These are phyloP conservation scores for Tolypocladium sp. DNA, from an alignment of 2,329 filamentous ascomycete species.

Conservation along the genomic window DNA sequence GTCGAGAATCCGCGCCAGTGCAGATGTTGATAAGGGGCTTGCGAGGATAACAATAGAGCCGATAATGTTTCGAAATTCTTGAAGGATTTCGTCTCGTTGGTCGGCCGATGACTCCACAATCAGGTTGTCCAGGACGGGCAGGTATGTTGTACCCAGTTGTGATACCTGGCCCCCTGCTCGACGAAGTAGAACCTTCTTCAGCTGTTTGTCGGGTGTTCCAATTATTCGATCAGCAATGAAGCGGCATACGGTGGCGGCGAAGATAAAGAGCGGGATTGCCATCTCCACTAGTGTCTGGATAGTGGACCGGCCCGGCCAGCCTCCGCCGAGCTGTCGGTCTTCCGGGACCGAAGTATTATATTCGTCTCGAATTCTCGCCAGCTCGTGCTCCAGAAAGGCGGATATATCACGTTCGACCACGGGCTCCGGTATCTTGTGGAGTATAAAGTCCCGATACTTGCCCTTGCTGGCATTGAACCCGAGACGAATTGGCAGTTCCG, in stretches of 20 bases:
- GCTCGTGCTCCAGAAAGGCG: slow-evolving; percentile 19
- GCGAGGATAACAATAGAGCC: not conserved
- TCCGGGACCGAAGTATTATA: slow-evolving; percentile 8
- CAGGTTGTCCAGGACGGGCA: not conserved
- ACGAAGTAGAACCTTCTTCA: not conserved
- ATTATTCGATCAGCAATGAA: slow-evolving; percentile 14
- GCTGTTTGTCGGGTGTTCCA: not conserved
- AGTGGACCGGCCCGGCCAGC: slow-evolving; percentile 17
- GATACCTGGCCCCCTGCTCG: no score
- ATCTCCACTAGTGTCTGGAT: slow-evolving; percentile 13
- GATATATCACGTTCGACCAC: slow-evolving; percentile 26
- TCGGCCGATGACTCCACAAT: not conserved
- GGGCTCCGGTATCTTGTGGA: slow-evolving; percentile 23
- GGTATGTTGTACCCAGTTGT: not conserved
- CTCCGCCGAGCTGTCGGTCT: slow-evolving; percentile 4
- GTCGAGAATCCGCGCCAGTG: not conserved
- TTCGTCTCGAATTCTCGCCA: slow-evolving; percentile 16
- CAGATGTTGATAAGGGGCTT: not conserved
- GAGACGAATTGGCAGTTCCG: slow-evolving; percentile 26
- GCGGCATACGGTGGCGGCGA: slow-evolving; percentile 20
- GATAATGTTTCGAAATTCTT: not conserved
- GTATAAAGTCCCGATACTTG: slow-evolving; percentile 13
- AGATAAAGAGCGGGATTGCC: slow-evolving; percentile 25
- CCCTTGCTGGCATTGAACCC: slow-evolving; percentile 21
- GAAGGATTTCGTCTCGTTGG: not conserved